Evolutionary conservation across 2,329 filamentous ascomycete species (phyloP).

Genomic region (Venturia oleaginea): DNA sequence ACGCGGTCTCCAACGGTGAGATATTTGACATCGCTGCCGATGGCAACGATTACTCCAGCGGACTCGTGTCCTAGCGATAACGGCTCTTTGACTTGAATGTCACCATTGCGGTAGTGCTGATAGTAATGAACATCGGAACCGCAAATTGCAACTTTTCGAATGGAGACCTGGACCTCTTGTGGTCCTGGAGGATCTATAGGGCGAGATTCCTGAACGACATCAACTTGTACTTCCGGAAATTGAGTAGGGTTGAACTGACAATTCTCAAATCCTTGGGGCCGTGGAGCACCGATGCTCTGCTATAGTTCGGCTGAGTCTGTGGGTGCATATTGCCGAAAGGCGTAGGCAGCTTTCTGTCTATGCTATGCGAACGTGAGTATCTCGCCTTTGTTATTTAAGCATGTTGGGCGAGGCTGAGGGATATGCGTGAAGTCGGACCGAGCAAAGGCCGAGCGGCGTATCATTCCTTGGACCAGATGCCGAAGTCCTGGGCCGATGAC

Average conservation of each 20-base stretch:
- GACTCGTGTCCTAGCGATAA: conserved; percentile 75
- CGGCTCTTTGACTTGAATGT: conserved; percentile 72
- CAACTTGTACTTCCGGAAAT: conserved; percentile 39
- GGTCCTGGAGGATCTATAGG: conserved; percentile 36
- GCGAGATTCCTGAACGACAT: conserved; percentile 22
- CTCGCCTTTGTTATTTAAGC: background rate
- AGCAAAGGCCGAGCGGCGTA: background rate
- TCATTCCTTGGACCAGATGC: background rate
- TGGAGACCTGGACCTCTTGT: conserved; percentile 53
- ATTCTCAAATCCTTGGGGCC: conserved; percentile 52
- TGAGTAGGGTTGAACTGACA: conserved; percentile 15
- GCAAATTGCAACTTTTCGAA: conserved; percentile 60
- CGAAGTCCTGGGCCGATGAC: background rate
- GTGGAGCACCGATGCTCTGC: conserved; percentile 44
- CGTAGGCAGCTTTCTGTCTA: background rate
- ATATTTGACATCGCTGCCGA: conserved; percentile 50
- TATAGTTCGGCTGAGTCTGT: background rate
- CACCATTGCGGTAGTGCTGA: conserved; percentile 74
- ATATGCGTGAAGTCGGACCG: background rate
- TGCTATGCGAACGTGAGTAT: background rate
- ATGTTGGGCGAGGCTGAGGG: background rate
- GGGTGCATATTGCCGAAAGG: background rate
- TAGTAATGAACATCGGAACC: conserved; percentile 77
- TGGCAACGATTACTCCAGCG: conserved; percentile 64
- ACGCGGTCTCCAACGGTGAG: conserved; percentile 64